Evolutionary conservation across 805 yeast genomes (phyloP).

Genomic region (Wickerhamiella domercqiae): DNA sequence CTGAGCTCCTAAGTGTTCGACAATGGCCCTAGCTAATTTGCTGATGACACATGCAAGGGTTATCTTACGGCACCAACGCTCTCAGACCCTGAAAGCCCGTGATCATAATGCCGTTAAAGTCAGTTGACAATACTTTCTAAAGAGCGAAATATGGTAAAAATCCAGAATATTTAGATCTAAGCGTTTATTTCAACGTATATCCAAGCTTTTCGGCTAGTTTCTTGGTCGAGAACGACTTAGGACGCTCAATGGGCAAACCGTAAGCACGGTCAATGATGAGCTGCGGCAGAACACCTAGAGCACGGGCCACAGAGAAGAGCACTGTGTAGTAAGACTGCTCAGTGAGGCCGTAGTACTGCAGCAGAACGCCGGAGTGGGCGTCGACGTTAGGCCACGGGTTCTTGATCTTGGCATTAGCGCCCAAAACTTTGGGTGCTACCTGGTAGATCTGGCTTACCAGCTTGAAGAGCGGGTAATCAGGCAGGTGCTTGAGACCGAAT

Average conservation of each 20-base stretch:
- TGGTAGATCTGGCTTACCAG: constrained; percentile 63
- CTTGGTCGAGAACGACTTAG: constrained; percentile 87
- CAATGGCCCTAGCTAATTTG: too few species aligned
- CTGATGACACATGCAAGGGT: too few species aligned
- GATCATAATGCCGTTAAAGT: too few species aligned
- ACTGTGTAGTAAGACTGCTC: constrained; percentile 77
- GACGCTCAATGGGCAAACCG: constrained; percentile 75
- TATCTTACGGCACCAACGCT: too few species aligned
- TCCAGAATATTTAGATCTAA: too few species aligned
- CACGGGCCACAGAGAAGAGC: constrained; percentile 74
- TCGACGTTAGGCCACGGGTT: constrained; percentile 91
- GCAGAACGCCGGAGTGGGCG: constrained; percentile 72
- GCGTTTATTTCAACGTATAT: constrained; percentile 14
- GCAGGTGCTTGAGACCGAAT: constrained; percentile 58
- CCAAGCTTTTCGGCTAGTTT: constrained; percentile 52
- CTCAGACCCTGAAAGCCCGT: too few species aligned
- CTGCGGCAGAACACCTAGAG: constrained; percentile 75
- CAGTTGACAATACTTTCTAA: too few species aligned
- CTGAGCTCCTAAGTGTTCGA: too few species aligned
- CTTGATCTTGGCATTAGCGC: constrained; percentile 78
- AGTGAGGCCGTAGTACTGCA: constrained; percentile 73
- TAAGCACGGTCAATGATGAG: constrained; percentile 71
- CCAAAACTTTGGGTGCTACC: constrained; percentile 68
- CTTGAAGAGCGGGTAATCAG: constrained; percentile 65
- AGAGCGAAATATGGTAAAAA: too few species aligned